Conservation (phyloP, 176 grass and related monocot genomes). For the barley (Hordeum vulgare) region MorexV3_pseudomolecules_assembly NC_058521.1:551211236-551211735, state of each 20-base stretch:
- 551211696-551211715: background rate
- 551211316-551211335: constrained; percentile 20
- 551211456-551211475: no score
- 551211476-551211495: no score
- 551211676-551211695: background rate
- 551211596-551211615: background rate
- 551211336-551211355: constrained; percentile 6
- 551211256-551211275: no score
- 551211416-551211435: constrained; percentile 1
- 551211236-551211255: no score
- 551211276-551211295: background rate
- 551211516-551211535: no score
- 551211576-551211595: background rate
- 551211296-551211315: background rate
- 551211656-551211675: background rate
- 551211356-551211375: background rate
- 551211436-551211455: background rate
- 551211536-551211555: no score
- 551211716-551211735: background rate
- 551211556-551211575: no score
- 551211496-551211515: no score
- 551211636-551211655: background rate
- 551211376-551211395: background rate
- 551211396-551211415: background rate
- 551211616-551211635: background rate